Evolutionary conservation across 495 filamentous ascomycete species (phyloP).

Genomic region (Chaetomium tenue): DNA sequence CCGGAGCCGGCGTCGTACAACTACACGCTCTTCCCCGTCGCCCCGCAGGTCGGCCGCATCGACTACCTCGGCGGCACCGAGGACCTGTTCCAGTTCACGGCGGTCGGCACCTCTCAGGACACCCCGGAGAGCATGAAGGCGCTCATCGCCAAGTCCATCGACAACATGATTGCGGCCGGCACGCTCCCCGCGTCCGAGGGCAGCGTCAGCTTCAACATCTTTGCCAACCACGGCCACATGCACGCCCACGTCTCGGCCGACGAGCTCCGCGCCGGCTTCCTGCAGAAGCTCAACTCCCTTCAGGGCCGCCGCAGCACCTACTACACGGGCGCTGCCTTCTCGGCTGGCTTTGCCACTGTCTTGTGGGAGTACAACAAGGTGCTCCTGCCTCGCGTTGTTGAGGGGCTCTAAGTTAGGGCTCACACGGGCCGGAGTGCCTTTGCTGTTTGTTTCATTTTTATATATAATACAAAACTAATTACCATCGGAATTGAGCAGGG

Average conservation of each 20-base stretch:
- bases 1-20: slow-evolving; percentile 18
- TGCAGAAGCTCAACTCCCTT: slow-evolving; percentile 45
- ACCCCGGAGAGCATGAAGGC: slow-evolving; percentile 28
- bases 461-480: not conserved
- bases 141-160: slow-evolving; percentile 30
- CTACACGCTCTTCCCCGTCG: slow-evolving; percentile 19
- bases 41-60: slow-evolving; percentile 20
- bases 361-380: slow-evolving; percentile 23
- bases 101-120: slow-evolving; percentile 12
- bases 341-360: slow-evolving; percentile 13
- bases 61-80: slow-evolving; percentile 19
- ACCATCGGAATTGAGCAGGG: not conserved
- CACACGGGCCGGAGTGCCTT: not conserved
- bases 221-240: slow-evolving; percentile 26
- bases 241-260: slow-evolving; percentile 27
- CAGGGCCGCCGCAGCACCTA: slow-evolving; percentile 51
- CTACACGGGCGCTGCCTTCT: slow-evolving; percentile 46
- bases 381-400: slow-evolving; percentile 13
- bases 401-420: slow-evolving; percentile 15
- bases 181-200: slow-evolving; percentile 23
- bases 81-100: slow-evolving; percentile 19
- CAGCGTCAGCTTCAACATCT: slow-evolving; percentile 26
- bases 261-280: slow-evolving; percentile 49
- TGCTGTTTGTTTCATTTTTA: not conserved
- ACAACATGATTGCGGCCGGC: slow-evolving; percentile 30